phyloP scores from a whole-genome alignment of 352 stramenopile species.

The Discostella stelligera region DNA sequence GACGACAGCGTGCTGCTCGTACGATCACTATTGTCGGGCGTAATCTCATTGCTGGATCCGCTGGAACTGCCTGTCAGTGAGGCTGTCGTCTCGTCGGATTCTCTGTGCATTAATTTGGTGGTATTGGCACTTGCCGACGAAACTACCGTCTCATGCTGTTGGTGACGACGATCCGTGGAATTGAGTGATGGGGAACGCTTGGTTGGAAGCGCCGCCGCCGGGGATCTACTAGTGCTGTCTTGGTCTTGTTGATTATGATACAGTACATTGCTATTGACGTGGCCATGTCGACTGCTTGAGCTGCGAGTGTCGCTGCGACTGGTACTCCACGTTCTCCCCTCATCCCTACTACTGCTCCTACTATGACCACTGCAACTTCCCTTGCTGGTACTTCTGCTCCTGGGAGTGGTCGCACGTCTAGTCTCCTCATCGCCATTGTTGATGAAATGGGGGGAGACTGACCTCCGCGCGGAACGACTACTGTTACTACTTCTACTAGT shows the following conservation, averaged over 20 bases:
- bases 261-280: not conserved
- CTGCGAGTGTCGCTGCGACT: not conserved
- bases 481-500: not conserved
- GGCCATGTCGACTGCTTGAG: not conserved
- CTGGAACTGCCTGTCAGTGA: conserved; percentile 1
- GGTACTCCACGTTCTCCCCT: not conserved
- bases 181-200: not conserved
- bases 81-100: conserved; percentile 3
- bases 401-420: not conserved
- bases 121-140: not conserved
- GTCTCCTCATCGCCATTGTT: not conserved
- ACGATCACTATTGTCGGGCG: not conserved
- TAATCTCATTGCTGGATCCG: not conserved
- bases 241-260: not conserved
- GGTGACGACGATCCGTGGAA: not conserved
- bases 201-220: not conserved
- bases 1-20: not conserved
- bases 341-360: not conserved
- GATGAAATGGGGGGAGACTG: not conserved
- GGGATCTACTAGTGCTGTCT: not conserved
- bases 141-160: not conserved
- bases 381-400: not conserved
- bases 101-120: not conserved
- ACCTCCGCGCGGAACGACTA: not conserved
- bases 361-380: not conserved